Evolutionary conservation across 2,329 filamentous ascomycete species (phyloP).

Genomic region (Neofusicoccum sp.): DNA sequence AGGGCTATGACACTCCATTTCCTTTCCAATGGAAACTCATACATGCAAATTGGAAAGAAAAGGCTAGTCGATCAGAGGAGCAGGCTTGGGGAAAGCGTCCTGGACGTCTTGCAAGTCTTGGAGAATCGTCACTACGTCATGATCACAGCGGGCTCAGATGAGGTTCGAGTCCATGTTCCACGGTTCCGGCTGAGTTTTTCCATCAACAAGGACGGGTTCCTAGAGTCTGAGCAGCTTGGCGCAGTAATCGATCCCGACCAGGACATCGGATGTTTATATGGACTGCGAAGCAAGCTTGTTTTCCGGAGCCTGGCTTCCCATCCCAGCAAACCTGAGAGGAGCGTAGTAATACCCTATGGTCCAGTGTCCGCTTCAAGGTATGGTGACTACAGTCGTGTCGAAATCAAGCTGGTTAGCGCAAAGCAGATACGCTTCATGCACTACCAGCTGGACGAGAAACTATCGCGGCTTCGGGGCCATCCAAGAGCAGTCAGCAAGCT

Average conservation of each 20-base stretch:
- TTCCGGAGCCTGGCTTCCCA: constrained; percentile 28
- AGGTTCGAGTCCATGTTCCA: constrained; percentile 44
- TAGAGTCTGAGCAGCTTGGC: constrained; percentile 49
- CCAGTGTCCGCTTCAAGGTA: neutral
- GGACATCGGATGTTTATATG: constrained; percentile 25
- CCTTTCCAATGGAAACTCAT: neutral
- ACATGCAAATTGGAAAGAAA: constrained; percentile 18
- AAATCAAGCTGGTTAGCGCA: neutral
- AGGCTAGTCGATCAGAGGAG: neutral
- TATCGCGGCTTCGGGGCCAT: neutral
- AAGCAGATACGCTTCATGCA: neutral
- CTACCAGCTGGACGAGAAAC: neutral
- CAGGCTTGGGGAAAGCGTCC: neutral
- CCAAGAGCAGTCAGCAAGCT: constrained; percentile 46
- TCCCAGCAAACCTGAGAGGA: neutral
- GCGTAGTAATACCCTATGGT: constrained; percentile 17
- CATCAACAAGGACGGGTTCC: constrained; percentile 26
- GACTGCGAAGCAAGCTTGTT: constrained; percentile 52
- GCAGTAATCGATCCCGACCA: constrained; percentile 41
- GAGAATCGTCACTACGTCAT: neutral
- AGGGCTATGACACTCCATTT: neutral
- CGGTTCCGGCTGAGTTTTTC: constrained; percentile 50
- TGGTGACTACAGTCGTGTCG: neutral
- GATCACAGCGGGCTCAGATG: neutral
- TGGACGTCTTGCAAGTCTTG: neutral